These are phyloP conservation scores for Berberis thunbergii DNA, from an alignment of 164 flowering plant species.

Conservation along the genomic window DNA sequence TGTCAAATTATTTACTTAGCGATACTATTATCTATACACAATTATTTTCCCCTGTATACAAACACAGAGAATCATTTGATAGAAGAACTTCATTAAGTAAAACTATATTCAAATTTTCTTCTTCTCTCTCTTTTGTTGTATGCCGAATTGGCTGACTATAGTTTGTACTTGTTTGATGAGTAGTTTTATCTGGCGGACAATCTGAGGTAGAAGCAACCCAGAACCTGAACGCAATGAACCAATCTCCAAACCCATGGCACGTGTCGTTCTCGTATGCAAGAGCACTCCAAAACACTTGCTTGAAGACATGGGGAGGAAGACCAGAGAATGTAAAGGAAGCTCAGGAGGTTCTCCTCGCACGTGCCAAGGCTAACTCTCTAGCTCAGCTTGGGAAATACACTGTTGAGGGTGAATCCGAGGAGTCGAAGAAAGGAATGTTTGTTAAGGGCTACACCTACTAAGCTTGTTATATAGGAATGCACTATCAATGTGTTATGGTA, in stretches of 20 bases:
- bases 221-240: constrained; percentile 93
- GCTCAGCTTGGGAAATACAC: constrained; percentile 92
- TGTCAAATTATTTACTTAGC: too few relatives aligned
- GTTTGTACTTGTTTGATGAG: not conserved
- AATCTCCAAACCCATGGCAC: constrained; percentile 82
- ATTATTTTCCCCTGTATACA: too few relatives aligned
- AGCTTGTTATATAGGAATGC: constrained; percentile 7
- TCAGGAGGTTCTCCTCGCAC: constrained; percentile 52
- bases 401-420: constrained; percentile 82
- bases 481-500: constrained; percentile 16
- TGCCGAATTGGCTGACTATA: not conserved
- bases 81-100: too few relatives aligned
- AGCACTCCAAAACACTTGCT: constrained; percentile 87
- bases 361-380: constrained; percentile 83
- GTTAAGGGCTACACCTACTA: constrained; percentile 83
- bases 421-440: constrained; percentile 73
- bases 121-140: too few relatives aligned
- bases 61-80: too few relatives aligned
- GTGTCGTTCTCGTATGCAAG: constrained; percentile 92
- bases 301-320: constrained; percentile 88
- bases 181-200: constrained; percentile 97
- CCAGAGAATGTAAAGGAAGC: constrained; percentile 82
- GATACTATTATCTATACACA: too few relatives aligned
- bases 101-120: too few relatives aligned
- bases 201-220: constrained; percentile 89